Evolutionary conservation across 2,329 filamentous ascomycete species (phyloP), one percentile per base, ranked within the genome.

Genomic region (Stromatinia cepivora): DNA sequence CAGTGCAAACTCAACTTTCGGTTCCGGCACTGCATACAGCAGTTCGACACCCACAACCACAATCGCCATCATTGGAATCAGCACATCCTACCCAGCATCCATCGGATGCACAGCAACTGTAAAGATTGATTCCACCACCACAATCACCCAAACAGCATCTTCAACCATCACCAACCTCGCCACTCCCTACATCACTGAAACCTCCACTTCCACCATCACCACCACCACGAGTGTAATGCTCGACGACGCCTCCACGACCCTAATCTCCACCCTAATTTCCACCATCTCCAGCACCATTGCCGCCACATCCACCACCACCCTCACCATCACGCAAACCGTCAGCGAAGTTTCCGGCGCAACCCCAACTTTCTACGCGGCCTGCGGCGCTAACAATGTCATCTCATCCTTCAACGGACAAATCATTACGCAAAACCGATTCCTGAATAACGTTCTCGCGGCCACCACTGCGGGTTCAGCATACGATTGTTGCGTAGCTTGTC

Each of bases 401-500:
- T 57, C 54, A 4, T 36, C 54, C 31, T 22, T 57, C 10, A 36
- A 57, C 22, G 34, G 54, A 8, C 31, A 22, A n/a, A 2, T 11
- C 22, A 22, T 57, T 8, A 15, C 31, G 7, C 54, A 57, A 57
- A 34, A 36, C 11, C 54, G 36, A 13, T 36, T 57, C 10, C 54
- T 57, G 6, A 57, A 34, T 6, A 36, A 7, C 4, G 31, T 57
- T 3, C 54, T 57, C 54, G 22, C 54, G 8, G 11, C 54, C 11
- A n/a, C 11, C 3, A 57, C 7, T 6, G 3, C 54, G 15, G 36
- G n/a, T 10, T 57, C 54, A 1, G 31, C 54, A 13, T 57, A 57
- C 39, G 54, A 57, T 36, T 57, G 54, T 57, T 57, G 54, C 6
- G 54, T 57, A 7, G 54, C 54, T 13, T 57, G 54, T n/a, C 54